Conservation (phyloP, 2,329 filamentous ascomycete genomes). For the Thermothelomyces thermophilus region DNA sequence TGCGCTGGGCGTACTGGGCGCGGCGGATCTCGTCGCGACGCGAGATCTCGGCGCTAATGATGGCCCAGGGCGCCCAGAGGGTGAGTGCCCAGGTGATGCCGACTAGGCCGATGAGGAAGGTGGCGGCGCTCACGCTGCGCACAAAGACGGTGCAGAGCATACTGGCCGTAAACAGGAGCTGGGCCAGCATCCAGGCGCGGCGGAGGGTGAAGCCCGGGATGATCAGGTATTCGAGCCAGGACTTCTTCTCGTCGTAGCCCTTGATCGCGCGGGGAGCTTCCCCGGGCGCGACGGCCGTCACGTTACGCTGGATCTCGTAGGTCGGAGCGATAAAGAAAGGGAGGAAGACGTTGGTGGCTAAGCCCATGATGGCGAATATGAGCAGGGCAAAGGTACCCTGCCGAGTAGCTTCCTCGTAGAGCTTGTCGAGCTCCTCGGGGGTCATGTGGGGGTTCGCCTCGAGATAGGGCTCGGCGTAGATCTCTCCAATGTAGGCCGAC, state of each 20-base stretch:
- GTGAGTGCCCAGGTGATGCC: constrained; percentile 91
- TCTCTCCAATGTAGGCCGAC: constrained; percentile 86
- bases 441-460: constrained; percentile 71
- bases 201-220: constrained; percentile 83
- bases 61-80: constrained; percentile 90
- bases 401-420: constrained; percentile 80
- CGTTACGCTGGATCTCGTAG: constrained; percentile 48
- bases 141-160: constrained; percentile 84
- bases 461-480: constrained; percentile 81
- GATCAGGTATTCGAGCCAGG: constrained; percentile 55
- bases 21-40: constrained; percentile 61
- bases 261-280: constrained; percentile 29
- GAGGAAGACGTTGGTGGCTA: constrained; percentile 72
- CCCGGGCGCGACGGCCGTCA: constrained; percentile 25
- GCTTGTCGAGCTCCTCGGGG: constrained; percentile 64
- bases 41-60: constrained; percentile 88
- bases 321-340: constrained; percentile 81
- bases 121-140: constrained; percentile 62
- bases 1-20: constrained; percentile 29
- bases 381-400: constrained; percentile 85
- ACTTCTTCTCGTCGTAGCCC: constrained; percentile 32
- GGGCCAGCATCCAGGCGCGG: constrained; percentile 77
- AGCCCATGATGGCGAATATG: constrained; percentile 79
- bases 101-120: constrained; percentile 69
- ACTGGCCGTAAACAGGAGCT: constrained; percentile 73